phyloP scores from a whole-genome alignment of 2,329 filamentous ascomycete genomes.

The Monosporascus cannonballus region DNA sequence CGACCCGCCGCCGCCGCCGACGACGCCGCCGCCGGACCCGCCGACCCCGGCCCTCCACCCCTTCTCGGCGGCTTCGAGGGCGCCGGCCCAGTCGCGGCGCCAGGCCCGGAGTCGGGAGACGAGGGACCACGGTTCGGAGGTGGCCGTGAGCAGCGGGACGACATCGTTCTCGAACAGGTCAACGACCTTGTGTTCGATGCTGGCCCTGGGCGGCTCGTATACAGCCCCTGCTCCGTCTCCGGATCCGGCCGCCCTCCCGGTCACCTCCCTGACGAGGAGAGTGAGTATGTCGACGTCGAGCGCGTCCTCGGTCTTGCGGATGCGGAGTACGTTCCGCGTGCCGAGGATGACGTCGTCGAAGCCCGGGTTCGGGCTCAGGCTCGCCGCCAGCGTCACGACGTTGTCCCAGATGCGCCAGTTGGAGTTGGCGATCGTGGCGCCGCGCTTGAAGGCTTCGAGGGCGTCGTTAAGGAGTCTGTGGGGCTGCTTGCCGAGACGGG shows the following conservation, averaged over 20 bases:
- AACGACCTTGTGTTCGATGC: slow-evolving; percentile 56
- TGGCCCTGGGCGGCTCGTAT: slow-evolving; percentile 48
- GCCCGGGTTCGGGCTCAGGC: slow-evolving; percentile 63
- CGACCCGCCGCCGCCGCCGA: slow-evolving; percentile 68
- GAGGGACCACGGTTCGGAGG: slow-evolving; percentile 70
- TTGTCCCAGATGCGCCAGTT: slow-evolving; percentile 97
- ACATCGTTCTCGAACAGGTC: slow-evolving; percentile 69
- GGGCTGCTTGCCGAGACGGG: slow-evolving; percentile 41
- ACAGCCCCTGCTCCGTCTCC: slow-evolving; percentile 22
- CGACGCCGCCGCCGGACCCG: slow-evolving; percentile 31
- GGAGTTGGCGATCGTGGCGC: slow-evolving; percentile 74
- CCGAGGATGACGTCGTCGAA: slow-evolving; percentile 72
- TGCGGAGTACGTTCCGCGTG: slow-evolving; percentile 66
- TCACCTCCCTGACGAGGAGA: slow-evolving; percentile 65
- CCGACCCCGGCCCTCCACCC: slow-evolving; percentile 71
- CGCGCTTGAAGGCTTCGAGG: slow-evolving; percentile 79
- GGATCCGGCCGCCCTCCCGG: slow-evolving; percentile 24
- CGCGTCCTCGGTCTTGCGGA: slow-evolving; percentile 72
- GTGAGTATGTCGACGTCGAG: slow-evolving; percentile 70
- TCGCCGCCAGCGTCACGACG: slow-evolving; percentile 78
- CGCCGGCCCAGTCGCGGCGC: slow-evolving; percentile 61
- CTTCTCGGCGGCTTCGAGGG: slow-evolving; percentile 81
- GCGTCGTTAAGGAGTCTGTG: slow-evolving; percentile 62
- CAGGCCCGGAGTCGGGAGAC: slow-evolving; percentile 68
- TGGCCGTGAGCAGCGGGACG: slow-evolving; percentile 76